Conservation (phyloP, 805 yeast species). For the Nakazawaea molendinolei region DNA sequence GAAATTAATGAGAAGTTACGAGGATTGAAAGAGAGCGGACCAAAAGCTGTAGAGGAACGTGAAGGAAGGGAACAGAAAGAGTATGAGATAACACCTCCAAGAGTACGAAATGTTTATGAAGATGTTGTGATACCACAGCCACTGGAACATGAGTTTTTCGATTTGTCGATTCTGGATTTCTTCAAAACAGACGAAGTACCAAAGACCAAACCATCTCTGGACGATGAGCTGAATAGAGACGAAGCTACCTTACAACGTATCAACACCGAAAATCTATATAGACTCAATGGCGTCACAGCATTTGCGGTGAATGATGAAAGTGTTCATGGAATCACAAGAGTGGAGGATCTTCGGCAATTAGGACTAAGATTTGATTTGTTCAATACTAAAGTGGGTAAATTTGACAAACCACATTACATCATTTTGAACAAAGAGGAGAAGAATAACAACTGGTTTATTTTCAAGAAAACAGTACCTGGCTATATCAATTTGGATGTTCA, state of each 20-base stretch:
- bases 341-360: conserved; percentile 24
- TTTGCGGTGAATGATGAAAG: conserved; percentile 39
- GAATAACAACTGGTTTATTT: conserved; percentile 24
- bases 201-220: conserved; percentile 9
- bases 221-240: not conserved
- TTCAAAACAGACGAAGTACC: conserved; percentile 11
- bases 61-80: not conserved
- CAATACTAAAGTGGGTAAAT: conserved; percentile 22
- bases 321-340: conserved; percentile 10
- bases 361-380: conserved; percentile 48
- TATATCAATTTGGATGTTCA: conserved; percentile 22
- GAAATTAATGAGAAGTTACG: conserved; percentile 13
- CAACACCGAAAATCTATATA: conserved; percentile 37
- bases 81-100: conserved; percentile 2
- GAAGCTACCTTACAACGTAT: conserved; percentile 25
- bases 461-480: conserved; percentile 28
- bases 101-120: not conserved
- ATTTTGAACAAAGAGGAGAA: conserved; percentile 27
- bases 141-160: conserved; percentile 24
- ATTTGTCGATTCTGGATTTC: conserved; percentile 20
- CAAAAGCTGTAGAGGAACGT: not conserved
- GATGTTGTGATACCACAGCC: conserved; percentile 15
- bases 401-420: conserved; percentile 39
- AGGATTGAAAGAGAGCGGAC: conserved; percentile 8
- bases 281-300: conserved; percentile 45